Evolutionary conservation across 345 rosid species (phyloP), one percentile per base, ranked within the genome.

Genomic region (Murraya koenigii): DNA sequence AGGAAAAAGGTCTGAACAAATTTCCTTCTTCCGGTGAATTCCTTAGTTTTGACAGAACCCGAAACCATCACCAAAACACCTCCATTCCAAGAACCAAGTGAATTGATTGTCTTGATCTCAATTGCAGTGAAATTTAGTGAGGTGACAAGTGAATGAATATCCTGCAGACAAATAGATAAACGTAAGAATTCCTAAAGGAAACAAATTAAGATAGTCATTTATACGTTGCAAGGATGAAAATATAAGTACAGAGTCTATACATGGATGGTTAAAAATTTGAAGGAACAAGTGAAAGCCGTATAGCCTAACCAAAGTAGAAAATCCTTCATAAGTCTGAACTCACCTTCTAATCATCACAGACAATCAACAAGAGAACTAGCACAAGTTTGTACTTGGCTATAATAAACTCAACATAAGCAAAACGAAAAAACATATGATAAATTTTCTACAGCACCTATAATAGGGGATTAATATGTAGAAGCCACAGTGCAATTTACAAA

Each of bases 51-150:
- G 75, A 94, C 94, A 66, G 93, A 86, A 49, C 99, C 99, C 0
- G 97, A 85, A 58, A 97, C 97, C 89, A 86, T 85, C 73, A 97
- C 97, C 72, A 94, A 52, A 4, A 97, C 91, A 67, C 98, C 98
- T 78, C 96, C 94, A 66, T 89, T 82, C 94, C 88, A 93, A 1
- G 99, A 97, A 69, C 88, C 93, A 1, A 87, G 82, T 25, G 99
- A 89, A 86, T 94, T 97, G 74, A 94, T 93, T 0, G 98, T 94
- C 87, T 94, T 93, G 86, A 97, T 92, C 92, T 94, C 98, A n/a
- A 97, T 91, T 22, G 93, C 88, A 80, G 94, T 82, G 64, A 87
- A 87, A 71, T 89, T 90, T 59, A 94, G 81, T 5, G 97, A 91
- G 85, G 79, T 84, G 7, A 87, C 87, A 83, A 91, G 88, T 56